Conservation (phyloP, 208 protist species). For the Trypanosoma conorhini region DNA sequence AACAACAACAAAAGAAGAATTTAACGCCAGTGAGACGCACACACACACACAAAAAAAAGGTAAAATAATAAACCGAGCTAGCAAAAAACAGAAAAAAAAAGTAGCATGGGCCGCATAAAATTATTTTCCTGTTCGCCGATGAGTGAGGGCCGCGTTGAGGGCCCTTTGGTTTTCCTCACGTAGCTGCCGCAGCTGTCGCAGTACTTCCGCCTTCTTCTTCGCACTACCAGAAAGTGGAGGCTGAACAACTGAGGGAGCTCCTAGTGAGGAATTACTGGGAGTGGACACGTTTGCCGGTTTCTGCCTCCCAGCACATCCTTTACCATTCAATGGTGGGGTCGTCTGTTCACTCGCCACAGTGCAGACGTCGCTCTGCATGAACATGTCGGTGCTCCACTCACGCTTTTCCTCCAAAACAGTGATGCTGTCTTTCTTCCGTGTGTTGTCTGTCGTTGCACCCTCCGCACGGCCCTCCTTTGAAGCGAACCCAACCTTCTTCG, state of each 20-base stretch:
- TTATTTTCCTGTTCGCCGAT: conserved; percentile 25
- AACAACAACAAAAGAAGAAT: not conserved
- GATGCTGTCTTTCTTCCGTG: not conserved
- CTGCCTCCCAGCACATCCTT: not conserved
- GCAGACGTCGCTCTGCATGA: conserved; percentile 22
- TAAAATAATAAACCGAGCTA: conserved; percentile 2
- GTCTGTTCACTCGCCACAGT: conserved; percentile 18
- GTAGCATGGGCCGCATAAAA: not conserved
- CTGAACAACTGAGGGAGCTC: not conserved
- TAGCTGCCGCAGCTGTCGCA: conserved; percentile 54
- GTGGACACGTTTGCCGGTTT: not conserved
- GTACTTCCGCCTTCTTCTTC: conserved; percentile 30
- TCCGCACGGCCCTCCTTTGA: not conserved
- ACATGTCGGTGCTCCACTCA: conserved; percentile 30
- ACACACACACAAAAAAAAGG: not conserved
- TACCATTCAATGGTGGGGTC: not conserved
- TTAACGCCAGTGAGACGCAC: not conserved
- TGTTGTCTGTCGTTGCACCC: not conserved
- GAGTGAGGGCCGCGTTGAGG: conserved; percentile 39
- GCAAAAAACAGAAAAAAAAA: not conserved
- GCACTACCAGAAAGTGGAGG: not conserved
- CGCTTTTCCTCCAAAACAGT: conserved; percentile 23
- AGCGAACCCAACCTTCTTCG: not conserved
- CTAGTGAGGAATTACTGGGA: not conserved
- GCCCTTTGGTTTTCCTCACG: conserved; percentile 62